Conservation (phyloP, 768 basidiomycete species). For the Pholiota microspora region DNA sequence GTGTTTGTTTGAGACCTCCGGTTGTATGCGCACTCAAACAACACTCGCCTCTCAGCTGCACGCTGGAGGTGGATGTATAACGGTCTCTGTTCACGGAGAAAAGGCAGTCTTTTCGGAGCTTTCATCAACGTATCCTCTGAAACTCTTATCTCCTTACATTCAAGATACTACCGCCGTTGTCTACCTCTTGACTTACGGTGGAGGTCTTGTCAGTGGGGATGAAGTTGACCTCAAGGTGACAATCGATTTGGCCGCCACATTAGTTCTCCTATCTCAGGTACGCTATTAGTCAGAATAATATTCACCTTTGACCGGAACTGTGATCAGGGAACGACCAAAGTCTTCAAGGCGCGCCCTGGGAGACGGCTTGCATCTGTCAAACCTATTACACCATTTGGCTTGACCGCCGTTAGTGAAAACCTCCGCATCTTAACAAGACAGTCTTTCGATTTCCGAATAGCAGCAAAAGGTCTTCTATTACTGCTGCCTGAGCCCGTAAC, state of each 20-base stretch:
- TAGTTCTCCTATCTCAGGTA: conserved; percentile 87
- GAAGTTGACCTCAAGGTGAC: conserved; percentile 59
- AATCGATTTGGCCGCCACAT: conserved; percentile 51
- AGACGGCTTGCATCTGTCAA: conserved; percentile 48
- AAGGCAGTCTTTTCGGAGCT: conserved; percentile 70
- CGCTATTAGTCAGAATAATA: conserved; percentile 18
- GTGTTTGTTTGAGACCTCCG: neutral
- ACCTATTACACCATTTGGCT: neutral
- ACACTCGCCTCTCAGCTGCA: conserved; percentile 26
- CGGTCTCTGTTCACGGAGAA: conserved; percentile 48
- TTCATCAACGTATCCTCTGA: conserved; percentile 82
- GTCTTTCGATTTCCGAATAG: conserved; percentile 56
- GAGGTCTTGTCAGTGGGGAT: conserved; percentile 90
- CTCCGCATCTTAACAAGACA: conserved; percentile 50
- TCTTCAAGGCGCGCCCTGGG: conserved; percentile 81
- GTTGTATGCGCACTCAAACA: conserved; percentile 7
- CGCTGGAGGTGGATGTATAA: conserved; percentile 58
- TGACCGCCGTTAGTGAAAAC: neutral
- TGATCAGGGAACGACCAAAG: conserved; percentile 85
- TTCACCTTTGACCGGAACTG: neutral
- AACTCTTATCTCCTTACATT: conserved; percentile 75
- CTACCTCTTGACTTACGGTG: conserved; percentile 87
- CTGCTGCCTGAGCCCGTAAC: conserved; percentile 92
- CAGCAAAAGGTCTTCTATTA: conserved; percentile 56
- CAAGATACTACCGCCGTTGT: conserved; percentile 57